Percentiles rank a stretch among this genome's conserved stretches.
Evolutionary conservation across 805 yeast genomes (phyloP).

Genomic region (Candida boidinii): DNA sequence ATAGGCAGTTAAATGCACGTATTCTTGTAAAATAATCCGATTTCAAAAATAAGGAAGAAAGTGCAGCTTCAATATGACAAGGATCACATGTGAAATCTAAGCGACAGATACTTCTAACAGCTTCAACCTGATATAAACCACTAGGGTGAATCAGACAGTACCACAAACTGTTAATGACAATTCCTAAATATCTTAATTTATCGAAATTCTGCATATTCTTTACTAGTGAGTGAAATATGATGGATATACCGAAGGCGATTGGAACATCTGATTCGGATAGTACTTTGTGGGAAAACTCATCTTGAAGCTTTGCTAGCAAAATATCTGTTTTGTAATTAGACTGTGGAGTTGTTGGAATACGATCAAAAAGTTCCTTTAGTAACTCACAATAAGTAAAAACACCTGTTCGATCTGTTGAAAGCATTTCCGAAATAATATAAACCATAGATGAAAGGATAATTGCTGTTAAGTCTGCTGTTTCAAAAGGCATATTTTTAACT

Average conservation of each 20-base stretch:
- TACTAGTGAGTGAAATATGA: slow-evolving; percentile 29
- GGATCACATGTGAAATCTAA: slow-evolving; percentile 46
- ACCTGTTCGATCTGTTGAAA: slow-evolving; percentile 10
- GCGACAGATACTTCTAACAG: slow-evolving; percentile 55
- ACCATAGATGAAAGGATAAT: slow-evolving; percentile 27
- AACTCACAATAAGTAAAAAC: slow-evolving; percentile 27
- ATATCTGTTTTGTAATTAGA: too few relatives aligned
- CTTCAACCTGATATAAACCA: slow-evolving; percentile 61
- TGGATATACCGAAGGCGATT: slow-evolving; percentile 34
- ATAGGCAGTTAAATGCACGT: slow-evolving; percentile 52
- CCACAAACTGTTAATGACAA: slow-evolving; percentile 45
- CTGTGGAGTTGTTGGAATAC: slow-evolving; percentile 43
- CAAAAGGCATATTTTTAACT: slow-evolving; percentile 28
- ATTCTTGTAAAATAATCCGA: slow-evolving; percentile 33
- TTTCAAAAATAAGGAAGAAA: slow-evolving; percentile 46
- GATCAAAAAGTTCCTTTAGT: slow-evolving; percentile 29
- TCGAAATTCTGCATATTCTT: slow-evolving; percentile 23
- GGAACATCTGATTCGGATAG: slow-evolving; percentile 11
- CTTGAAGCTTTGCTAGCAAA: too few relatives aligned
- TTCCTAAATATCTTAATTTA: slow-evolving; percentile 30
- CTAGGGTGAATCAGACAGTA: slow-evolving; percentile 35
- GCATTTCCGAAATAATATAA: slow-evolving; percentile 9
- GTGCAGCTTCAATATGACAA: slow-evolving; percentile 62
- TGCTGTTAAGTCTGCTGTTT: slow-evolving; percentile 34
- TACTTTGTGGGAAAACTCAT: too few relatives aligned